Conservation (phyloP, 345 rosid species). For the Raphanus sativus region DNA sequence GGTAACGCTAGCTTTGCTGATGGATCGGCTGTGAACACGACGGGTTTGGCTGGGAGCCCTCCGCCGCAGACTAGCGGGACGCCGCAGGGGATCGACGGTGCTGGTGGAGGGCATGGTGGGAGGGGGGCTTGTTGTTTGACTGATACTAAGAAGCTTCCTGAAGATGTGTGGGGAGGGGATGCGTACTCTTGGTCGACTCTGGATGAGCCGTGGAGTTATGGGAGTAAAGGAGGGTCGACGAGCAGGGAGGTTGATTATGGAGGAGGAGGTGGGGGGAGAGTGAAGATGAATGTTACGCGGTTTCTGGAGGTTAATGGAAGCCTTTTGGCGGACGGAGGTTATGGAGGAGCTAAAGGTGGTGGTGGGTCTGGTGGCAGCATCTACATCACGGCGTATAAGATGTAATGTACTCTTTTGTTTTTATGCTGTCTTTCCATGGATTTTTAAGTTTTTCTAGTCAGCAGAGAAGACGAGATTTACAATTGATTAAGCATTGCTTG, state of each 20-base stretch:
- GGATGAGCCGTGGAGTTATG: constrained; percentile 74
- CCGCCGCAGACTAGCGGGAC: constrained; percentile 97
- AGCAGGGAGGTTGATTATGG: constrained; percentile 85
- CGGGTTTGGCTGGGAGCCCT: constrained; percentile 79
- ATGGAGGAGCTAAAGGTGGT: constrained; percentile 86
- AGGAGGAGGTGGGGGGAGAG: constrained; percentile 90
- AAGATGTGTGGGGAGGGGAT: constrained; percentile 99
- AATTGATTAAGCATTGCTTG: constrained; percentile 5
- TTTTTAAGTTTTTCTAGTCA: neutral
- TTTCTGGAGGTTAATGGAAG: constrained; percentile 62
- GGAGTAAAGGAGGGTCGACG: constrained; percentile 86
- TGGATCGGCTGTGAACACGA: constrained; percentile 73
- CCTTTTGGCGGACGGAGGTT: constrained; percentile 81
- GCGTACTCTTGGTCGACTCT: constrained; percentile 91
- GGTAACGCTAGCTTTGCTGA: constrained; percentile 62
- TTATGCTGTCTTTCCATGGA: constrained; percentile 8
- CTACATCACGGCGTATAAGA: constrained; percentile 63
- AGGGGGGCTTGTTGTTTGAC: constrained; percentile 86
- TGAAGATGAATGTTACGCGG: constrained; percentile 53
- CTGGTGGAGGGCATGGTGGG: constrained; percentile 99
- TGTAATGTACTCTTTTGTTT: constrained; percentile 53
- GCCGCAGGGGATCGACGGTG: constrained; percentile 81
- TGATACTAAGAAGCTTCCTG: constrained; percentile 68
- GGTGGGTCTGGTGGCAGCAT: constrained; percentile 99
- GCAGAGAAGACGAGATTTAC: constrained; percentile 18